These are phyloP conservation scores for Kuraishia ogatae DNA, from an alignment of 805 yeast genomes.

Conservation along the genomic window DNA sequence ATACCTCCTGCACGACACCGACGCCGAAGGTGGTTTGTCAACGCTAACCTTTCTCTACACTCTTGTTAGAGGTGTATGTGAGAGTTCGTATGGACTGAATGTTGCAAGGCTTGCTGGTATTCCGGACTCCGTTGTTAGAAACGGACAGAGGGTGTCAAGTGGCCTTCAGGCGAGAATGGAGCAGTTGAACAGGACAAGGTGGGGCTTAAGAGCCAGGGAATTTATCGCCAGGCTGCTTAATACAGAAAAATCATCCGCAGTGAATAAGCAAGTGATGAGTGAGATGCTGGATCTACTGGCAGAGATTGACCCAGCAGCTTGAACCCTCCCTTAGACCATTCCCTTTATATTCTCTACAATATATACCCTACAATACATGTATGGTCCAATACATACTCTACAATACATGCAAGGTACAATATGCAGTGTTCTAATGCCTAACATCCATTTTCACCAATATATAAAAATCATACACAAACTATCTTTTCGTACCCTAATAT, in stretches of 20 bases:
- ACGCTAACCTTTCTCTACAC: slow-evolving; percentile 45
- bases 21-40: slow-evolving; percentile 18
- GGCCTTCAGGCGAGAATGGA: slow-evolving; percentile 14
- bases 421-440: background rate
- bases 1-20: slow-evolving; percentile 20
- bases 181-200: background rate
- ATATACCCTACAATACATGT: too few species aligned
- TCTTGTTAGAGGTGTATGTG: slow-evolving; percentile 38
- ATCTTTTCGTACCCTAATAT: background rate
- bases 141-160: slow-evolving; percentile 31
- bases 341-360: too few species aligned
- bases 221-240: background rate
- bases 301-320: background rate
- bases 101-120: slow-evolving; percentile 74
- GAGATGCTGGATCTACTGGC: background rate
- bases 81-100: slow-evolving; percentile 74
- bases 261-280: too few species aligned
- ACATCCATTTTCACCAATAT: background rate
- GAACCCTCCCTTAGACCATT: too few species aligned
- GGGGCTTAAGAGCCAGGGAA: slow-evolving; percentile 4
- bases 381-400: too few species aligned
- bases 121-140: slow-evolving; percentile 32
- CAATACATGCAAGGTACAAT: too few species aligned
- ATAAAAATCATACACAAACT: background rate
- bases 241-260: background rate